A percentile compares a stretch with the other conserved stretches of the same genome.
Conservation (phyloP, 129 eudicot genomes). For the Flaveria sonorensis region DNA sequence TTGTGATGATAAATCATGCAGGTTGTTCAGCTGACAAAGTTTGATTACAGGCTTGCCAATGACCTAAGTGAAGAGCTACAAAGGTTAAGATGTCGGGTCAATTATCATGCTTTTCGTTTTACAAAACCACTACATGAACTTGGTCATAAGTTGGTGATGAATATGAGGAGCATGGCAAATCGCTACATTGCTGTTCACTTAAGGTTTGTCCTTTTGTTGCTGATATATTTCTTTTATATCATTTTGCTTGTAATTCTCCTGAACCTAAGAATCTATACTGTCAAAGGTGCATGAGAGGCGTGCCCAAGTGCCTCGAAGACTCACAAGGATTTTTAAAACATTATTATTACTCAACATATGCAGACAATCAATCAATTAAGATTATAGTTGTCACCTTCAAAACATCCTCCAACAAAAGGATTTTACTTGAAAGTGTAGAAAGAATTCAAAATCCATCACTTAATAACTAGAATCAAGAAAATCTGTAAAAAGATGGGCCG, state of each 20-base stretch:
- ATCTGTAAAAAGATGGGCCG: background rate
- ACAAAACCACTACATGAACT: constrained; percentile 69
- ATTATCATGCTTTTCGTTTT: constrained; percentile 88
- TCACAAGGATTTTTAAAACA: no score
- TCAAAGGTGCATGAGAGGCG: background rate
- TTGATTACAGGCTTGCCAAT: constrained; percentile 91
- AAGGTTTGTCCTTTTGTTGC: constrained; percentile 51
- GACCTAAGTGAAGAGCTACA: constrained; percentile 81
- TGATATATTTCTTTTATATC: constrained; percentile 10
- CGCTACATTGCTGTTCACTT: constrained; percentile 93
- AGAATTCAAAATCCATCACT: constrained; percentile 5
- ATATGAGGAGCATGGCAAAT: constrained; percentile 78
- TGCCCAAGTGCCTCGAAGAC: background rate
- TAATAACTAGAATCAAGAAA: constrained; percentile 6
- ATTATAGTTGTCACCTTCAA: constrained; percentile 2
- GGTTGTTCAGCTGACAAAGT: constrained; percentile 96
- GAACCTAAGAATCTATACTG: background rate
- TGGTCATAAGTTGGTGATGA: constrained; percentile 67
- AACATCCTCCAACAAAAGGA: constrained; percentile 7
- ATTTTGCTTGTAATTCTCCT: background rate
- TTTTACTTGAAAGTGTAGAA: background rate
- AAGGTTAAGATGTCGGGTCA: constrained; percentile 89
- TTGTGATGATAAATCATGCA: constrained; percentile 36
- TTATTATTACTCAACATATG: background rate
- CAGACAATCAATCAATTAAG: background rate